phyloP scores from a whole-genome alignment of 768 basidiomycete genomes.

The Trametes punicea region DNA sequence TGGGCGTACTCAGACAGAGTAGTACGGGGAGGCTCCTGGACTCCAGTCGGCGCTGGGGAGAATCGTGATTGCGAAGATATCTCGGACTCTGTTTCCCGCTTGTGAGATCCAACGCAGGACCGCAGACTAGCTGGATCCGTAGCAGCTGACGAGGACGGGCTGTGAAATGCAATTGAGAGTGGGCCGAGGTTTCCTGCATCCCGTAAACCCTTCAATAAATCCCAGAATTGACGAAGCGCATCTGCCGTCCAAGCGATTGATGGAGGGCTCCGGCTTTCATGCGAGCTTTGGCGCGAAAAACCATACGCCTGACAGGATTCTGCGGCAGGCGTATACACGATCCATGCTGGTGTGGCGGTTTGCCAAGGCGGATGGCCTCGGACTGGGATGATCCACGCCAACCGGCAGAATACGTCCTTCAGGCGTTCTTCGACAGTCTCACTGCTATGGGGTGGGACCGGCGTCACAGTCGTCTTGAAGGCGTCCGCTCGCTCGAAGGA shows the following conservation, averaged over 20 bases:
- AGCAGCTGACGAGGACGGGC: background rate
- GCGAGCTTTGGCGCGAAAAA: background rate
- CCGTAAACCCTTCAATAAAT: slow-evolving; percentile 8
- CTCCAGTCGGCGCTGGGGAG: no score
- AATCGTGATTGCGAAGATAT: background rate
- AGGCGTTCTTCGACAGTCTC: background rate
- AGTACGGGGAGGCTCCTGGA: background rate
- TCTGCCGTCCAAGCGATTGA: slow-evolving; percentile 17
- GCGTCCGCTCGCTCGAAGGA: background rate
- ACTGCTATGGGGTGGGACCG: slow-evolving; percentile 13
- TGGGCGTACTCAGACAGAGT: slow-evolving; percentile 10
- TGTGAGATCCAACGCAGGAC: slow-evolving; percentile 9
- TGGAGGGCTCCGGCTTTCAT: background rate
- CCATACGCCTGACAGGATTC: background rate
- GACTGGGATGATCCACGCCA: slow-evolving; percentile 21
- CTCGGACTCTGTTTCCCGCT: background rate
- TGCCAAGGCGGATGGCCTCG: slow-evolving; percentile 19
- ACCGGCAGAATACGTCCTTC: slow-evolving; percentile 2
- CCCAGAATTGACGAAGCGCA: slow-evolving; percentile 14
- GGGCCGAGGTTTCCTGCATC: slow-evolving; percentile 15
- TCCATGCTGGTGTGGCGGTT: slow-evolving; percentile 5
- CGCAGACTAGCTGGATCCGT: background rate
- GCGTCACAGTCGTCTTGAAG: background rate
- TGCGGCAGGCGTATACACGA: background rate
- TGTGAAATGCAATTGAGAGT: slow-evolving; percentile 17